A percentile compares a stretch with the other conserved stretches of the same genome.
Evolutionary conservation across 1,139 yeast genomes (phyloP).

Genomic region (Geotrichum australiense): DNA sequence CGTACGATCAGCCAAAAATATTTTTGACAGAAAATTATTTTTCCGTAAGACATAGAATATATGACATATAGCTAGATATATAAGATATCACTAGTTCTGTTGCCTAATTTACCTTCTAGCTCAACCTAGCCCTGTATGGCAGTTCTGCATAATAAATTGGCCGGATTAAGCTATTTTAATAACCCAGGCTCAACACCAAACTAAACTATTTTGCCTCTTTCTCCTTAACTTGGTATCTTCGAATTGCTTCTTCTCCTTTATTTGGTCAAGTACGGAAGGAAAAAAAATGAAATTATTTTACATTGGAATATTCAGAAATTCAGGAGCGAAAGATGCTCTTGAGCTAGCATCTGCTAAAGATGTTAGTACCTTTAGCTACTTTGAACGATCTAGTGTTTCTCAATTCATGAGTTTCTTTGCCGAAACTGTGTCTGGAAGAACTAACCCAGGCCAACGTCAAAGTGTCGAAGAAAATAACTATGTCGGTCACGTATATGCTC

Average conservation of each 20-base stretch:
- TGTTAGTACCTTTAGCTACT: conserved; percentile 77
- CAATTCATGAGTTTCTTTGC: conserved; percentile 95
- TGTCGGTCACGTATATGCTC: conserved; percentile 84
- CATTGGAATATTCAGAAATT: conserved; percentile 73
- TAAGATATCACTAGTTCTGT: no score
- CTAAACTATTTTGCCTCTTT: neutral
- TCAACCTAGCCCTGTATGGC: no score
- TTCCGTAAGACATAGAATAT: no score
- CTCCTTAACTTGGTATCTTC: neutral
- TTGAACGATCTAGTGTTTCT: conserved; percentile 52
- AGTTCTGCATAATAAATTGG: no score
- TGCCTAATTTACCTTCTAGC: no score
- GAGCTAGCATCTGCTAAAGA: conserved; percentile 81
- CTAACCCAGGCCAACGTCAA: conserved; percentile 85
- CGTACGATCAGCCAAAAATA: no score
- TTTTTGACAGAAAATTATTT: no score
- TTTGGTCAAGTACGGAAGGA: conserved; percentile 9
- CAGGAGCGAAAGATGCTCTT: conserved; percentile 52
- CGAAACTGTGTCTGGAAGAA: conserved; percentile 83
- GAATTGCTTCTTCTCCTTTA: conserved; percentile 4
- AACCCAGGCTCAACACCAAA: no score
- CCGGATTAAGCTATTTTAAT: no score
- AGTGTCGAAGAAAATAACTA: conserved; percentile 74
- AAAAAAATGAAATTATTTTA: conserved; percentile 77
- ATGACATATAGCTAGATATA: no score